Percentiles rank a stretch among this genome's conserved stretches.
Evolutionary conservation across 495 filamentous ascomycete genomes (phyloP).

Genomic region (Trichoderma parareesei): DNA sequence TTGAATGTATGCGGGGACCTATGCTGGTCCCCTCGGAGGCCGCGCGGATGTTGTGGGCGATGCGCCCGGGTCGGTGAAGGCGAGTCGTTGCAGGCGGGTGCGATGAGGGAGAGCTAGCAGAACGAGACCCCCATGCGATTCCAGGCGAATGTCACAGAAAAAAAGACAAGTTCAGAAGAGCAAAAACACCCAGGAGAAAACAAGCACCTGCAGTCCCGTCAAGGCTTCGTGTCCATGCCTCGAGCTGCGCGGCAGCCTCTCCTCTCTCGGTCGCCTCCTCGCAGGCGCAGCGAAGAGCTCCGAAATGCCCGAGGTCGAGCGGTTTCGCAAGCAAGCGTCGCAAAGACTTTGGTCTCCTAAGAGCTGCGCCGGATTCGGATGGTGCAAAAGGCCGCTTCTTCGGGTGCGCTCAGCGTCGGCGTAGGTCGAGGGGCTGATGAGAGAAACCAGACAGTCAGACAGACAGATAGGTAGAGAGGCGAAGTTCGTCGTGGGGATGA

Average conservation of each 20-base stretch:
- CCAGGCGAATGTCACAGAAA: background rate
- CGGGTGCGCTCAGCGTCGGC: background rate
- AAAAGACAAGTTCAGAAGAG: background rate
- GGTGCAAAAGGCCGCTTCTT: background rate
- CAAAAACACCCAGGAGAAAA: background rate
- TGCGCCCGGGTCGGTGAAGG: slow-evolving; percentile 5
- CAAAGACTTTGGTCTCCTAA: background rate
- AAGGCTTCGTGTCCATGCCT: background rate
- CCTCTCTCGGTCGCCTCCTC: background rate
- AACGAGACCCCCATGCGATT: background rate
- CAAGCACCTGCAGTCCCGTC: background rate
- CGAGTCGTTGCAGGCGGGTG: background rate
- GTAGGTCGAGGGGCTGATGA: background rate
- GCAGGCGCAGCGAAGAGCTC: background rate
- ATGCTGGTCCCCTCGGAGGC: slow-evolving; percentile 10
- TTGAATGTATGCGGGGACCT: slow-evolving; percentile 10
- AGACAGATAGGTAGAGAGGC: too few species aligned
- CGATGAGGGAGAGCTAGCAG: background rate
- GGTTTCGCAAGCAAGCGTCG: background rate
- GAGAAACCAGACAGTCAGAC: background rate
- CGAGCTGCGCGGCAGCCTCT: background rate
- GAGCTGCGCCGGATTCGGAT: background rate
- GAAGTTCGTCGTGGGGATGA: too few species aligned
- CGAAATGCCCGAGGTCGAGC: slow-evolving; percentile 1
- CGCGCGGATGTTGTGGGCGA: slow-evolving; percentile 2